Conservation (phyloP, 2,329 filamentous ascomycete species). For the Neopestalotiopsis sp. region DNA sequence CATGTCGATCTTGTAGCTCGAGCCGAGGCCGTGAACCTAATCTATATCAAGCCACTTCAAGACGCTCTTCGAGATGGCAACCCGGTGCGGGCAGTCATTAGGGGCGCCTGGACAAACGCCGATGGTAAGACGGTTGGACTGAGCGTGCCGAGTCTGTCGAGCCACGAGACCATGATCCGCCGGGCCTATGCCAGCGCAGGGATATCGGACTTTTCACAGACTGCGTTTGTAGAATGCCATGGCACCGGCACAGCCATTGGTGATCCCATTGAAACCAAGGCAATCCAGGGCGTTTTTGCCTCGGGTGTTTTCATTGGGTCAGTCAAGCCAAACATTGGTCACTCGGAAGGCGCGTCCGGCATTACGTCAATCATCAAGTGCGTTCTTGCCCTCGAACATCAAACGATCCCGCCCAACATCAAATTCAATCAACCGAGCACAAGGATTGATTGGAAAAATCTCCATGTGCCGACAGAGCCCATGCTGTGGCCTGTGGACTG, state of each 20-base stretch:
- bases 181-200: constrained; percentile 40
- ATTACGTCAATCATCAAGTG: constrained; percentile 49
- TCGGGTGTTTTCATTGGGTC: constrained; percentile 30
- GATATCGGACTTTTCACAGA: constrained; percentile 29
- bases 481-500: constrained; percentile 12
- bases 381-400: constrained; percentile 45
- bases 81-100: constrained; percentile 44
- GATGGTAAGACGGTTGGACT: constrained; percentile 53
- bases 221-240: constrained; percentile 34
- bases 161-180: constrained; percentile 43
- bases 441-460: constrained; percentile 8
- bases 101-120: constrained; percentile 42
- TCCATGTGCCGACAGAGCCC: background rate
- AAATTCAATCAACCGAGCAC: background rate
- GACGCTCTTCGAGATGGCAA: constrained; percentile 50
- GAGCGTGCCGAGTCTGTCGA: constrained; percentile 46
- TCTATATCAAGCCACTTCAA: constrained; percentile 40
- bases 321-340: constrained; percentile 23
- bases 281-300: constrained; percentile 29
- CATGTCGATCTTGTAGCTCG: background rate
- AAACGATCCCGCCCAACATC: constrained; percentile 42
- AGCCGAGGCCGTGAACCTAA: constrained; percentile 31
- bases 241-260: constrained; percentile 32
- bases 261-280: constrained; percentile 32
- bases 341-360: constrained; percentile 47